phyloP scores from a whole-genome alignment of 306 rosid genomes.

The Oxytropis ochrocephala region DNA sequence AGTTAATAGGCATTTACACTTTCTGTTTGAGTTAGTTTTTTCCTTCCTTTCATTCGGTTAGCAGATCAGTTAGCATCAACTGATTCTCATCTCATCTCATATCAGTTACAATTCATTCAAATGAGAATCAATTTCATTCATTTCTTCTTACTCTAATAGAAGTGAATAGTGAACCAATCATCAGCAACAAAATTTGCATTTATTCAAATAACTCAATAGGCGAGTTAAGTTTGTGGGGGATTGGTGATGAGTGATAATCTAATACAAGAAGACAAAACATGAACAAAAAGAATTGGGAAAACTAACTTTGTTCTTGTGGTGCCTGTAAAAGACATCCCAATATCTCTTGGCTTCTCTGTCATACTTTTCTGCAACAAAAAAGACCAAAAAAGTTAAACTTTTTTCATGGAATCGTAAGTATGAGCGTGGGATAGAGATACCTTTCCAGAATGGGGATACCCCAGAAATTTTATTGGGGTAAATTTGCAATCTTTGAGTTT shows the following conservation, averaged over 20 bases:
- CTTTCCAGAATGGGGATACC: constrained; percentile 82
- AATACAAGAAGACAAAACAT: not conserved
- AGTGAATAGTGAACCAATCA: not conserved
- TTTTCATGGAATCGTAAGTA: not conserved
- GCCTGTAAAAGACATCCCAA: constrained; percentile 93
- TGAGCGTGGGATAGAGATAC: constrained; percentile 24
- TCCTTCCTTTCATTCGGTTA: too few relatives aligned
- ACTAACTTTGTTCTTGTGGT: constrained; percentile 76
- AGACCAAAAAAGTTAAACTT: not conserved
- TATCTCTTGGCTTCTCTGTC: constrained; percentile 85
- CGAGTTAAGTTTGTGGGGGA: too few relatives aligned
- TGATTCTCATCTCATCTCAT: too few relatives aligned
- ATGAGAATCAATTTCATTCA: too few relatives aligned
- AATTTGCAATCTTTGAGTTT: constrained; percentile 61
- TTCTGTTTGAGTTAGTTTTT: too few relatives aligned
- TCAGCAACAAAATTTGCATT: constrained; percentile 1
- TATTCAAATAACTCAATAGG: too few relatives aligned
- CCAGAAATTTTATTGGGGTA: constrained; percentile 53
- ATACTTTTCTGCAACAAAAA: constrained; percentile 56
- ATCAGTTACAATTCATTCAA: too few relatives aligned
- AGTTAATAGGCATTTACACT: too few relatives aligned
- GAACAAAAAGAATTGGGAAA: not conserved
- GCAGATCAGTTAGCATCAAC: too few relatives aligned
- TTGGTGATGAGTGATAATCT: too few relatives aligned
- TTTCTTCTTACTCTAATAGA: too few relatives aligned